Percentiles rank a stretch among this genome's conserved stretches.
Evolutionary conservation across 345 rosid genomes (phyloP).

Genomic region (Firmiana major): DNA sequence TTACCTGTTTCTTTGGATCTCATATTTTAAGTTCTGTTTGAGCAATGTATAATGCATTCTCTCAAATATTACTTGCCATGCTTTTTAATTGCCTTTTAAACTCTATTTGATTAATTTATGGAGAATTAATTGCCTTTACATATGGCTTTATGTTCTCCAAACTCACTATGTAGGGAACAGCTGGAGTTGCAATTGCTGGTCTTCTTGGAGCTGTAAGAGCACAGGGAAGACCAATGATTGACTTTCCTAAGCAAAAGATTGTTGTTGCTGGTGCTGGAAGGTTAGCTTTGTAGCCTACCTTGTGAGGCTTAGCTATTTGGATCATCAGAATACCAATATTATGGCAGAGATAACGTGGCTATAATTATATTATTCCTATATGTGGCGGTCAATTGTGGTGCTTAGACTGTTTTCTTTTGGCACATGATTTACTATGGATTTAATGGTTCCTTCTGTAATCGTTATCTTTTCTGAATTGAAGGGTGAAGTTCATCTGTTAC

Average conservation of each 20-base stretch:
- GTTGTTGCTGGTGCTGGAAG: conserved; percentile 99
- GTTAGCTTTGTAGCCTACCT: conserved; percentile 28
- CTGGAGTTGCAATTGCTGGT: conserved; percentile 75
- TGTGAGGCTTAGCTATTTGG: background rate
- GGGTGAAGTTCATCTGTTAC: background rate
- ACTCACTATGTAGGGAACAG: conserved; percentile 63
- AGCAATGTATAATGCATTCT: background rate
- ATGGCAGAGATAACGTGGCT: background rate
- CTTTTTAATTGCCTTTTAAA: background rate
- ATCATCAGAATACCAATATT: conserved; percentile 1
- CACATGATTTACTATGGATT: background rate
- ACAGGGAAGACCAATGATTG: conserved; percentile 94
- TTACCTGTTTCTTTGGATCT: conserved; percentile 1
- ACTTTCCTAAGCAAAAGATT: conserved; percentile 92
- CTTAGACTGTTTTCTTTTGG: background rate
- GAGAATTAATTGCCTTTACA: background rate
- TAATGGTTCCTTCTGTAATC: background rate
- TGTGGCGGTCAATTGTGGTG: background rate
- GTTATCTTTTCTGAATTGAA: background rate
- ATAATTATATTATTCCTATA: background rate
- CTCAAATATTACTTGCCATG: background rate
- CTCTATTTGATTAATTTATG: background rate
- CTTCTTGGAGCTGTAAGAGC: conserved; percentile 68
- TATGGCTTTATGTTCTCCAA: conserved; percentile 3
- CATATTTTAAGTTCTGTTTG: background rate